Evolutionary conservation across 768 basidiomycete genomes (phyloP), one percentile per base, ranked within the genome.

Genomic region (Rhodotorula babjevae): DNA sequence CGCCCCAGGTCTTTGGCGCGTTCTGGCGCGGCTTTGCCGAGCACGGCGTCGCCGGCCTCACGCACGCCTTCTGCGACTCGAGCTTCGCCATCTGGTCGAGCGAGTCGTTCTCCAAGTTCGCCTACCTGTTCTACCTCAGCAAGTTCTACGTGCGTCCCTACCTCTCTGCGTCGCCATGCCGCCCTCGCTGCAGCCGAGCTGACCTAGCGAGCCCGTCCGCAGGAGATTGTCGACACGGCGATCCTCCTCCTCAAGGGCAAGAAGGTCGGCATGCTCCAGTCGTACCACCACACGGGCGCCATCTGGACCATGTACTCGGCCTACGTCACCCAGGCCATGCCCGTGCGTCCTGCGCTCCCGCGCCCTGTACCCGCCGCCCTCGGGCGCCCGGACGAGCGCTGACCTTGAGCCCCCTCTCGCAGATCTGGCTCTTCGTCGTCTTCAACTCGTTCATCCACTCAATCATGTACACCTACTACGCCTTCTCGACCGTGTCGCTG

Each of bases 231-330:
- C 44, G 76, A 78, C 56, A 77, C 77, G 57, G 72, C 72, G 36
- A 78, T 79, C 65, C 73, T 79, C 53, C 69, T 79, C 33, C 60
- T 75, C 53, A 78, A 79, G 72, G 79, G 79, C 29, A 78, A 78
- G 71, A 77, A 78, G 61, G 76, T 74, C 47, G 69, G 69, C 27
- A 67, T 74, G 64, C 70, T 78, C 61, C 78, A 79, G 63, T 62
- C 49, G 21, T 79, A 78, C 69, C 79, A 79, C 64, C 79, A 79
- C 75, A 67, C 69, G 44, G 79, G 79, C 4, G 78, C 79, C 21
- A 68, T 77, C 53, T 68, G 60, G 60, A 61, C 60, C 60, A 61
- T 61, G 60, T 61, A 69, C 63, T 63, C 68, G 47, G 68, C 68
- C 4, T 69, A 69, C 57, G 62, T 57, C 33, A 69, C 68, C 6